These are phyloP conservation scores for Castanea mollissima DNA, from an alignment of 306 rosid genomes.

Conservation along the genomic window DNA sequence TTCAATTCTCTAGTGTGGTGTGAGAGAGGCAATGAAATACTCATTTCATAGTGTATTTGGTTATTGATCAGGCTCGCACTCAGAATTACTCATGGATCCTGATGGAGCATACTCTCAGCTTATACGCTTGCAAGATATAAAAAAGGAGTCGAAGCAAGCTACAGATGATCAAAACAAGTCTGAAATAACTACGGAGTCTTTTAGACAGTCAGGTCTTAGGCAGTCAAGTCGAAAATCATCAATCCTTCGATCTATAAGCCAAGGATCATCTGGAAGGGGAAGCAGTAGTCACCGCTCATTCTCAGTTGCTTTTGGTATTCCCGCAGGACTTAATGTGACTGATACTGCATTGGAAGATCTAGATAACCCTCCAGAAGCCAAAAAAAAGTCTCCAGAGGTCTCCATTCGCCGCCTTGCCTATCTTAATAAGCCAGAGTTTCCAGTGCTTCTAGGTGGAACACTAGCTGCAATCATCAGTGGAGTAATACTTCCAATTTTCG, in stretches of 20 bases:
- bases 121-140: conserved; percentile 67
- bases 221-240: conserved; percentile 60
- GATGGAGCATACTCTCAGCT: conserved; percentile 32
- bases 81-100: conserved; percentile 59
- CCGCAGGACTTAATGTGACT: conserved; percentile 45
- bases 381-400: conserved; percentile 38
- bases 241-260: conserved; percentile 53
- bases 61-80: conserved; percentile 63
- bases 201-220: conserved; percentile 50
- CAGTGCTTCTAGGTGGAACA: conserved; percentile 56
- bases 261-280: conserved; percentile 53
- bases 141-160: conserved; percentile 39
- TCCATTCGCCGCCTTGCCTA: conserved; percentile 69
- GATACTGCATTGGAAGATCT: conserved; percentile 36
- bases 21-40: background rate
- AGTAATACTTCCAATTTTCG: conserved; percentile 60
- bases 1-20: background rate
- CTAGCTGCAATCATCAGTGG: conserved; percentile 59
- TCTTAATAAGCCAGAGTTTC: conserved; percentile 94
- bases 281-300: conserved; percentile 70
- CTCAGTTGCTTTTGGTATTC: conserved; percentile 68
- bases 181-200: conserved; percentile 44
- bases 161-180: conserved; percentile 33
- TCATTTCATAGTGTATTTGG: background rate
- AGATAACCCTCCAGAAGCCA: background rate